Conservation (phyloP, 2,329 filamentous ascomycete species). For the Chrysoporthe puriensis region DNA sequence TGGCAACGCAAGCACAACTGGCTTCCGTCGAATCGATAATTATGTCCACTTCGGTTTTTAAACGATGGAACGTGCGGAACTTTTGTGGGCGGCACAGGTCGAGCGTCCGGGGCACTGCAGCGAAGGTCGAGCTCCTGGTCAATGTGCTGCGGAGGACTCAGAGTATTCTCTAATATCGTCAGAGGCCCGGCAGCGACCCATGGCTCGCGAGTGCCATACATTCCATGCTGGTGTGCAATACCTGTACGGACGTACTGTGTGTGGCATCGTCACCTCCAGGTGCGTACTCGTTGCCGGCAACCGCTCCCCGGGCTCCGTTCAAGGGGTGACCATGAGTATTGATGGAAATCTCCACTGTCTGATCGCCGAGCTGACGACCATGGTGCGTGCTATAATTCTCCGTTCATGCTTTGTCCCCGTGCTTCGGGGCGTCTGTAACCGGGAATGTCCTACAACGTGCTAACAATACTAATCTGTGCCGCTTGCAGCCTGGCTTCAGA, state of each 20-base stretch:
- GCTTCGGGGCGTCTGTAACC: background rate
- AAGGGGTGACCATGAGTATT: background rate
- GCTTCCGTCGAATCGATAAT: background rate
- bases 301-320: background rate
- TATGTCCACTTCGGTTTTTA: background rate
- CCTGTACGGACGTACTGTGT: too few species aligned
- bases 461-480: background rate
- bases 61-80: too few species aligned
- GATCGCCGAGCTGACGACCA: conserved; percentile 2
- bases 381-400: background rate
- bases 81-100: too few species aligned
- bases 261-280: too few species aligned
- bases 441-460: background rate
- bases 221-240: too few species aligned
- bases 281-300: too few species aligned
- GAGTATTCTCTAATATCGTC: too few species aligned
- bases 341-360: background rate
- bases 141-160: too few species aligned
- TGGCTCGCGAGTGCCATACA: too few species aligned
- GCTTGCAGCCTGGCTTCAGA: background rate
- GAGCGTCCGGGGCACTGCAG: too few species aligned
- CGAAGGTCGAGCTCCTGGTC: too few species aligned
- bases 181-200: too few species aligned
- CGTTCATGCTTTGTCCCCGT: background rate
- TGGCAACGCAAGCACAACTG: background rate